Conservation (phyloP, 2,329 filamentous ascomycete genomes). For the Hypoxylon sp. region DNA sequence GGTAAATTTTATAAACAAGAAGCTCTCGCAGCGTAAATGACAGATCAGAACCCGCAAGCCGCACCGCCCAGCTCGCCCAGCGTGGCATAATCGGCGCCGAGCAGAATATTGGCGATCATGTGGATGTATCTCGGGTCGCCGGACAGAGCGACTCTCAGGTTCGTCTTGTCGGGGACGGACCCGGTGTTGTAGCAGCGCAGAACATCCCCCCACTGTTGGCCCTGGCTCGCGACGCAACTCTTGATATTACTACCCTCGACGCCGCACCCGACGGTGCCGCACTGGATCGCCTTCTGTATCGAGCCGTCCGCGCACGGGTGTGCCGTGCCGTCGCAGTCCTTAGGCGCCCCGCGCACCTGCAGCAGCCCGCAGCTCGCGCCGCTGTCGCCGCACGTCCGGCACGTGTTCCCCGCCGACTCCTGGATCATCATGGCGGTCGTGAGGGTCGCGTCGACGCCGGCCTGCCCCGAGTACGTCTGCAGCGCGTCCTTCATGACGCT, state of each 20-base stretch:
- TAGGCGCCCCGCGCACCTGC: constrained; percentile 21
- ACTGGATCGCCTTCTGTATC: constrained; percentile 15
- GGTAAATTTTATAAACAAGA: not conserved
- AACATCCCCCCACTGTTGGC: constrained; percentile 14
- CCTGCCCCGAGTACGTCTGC: constrained; percentile 12
- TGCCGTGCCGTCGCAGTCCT: constrained; percentile 7
- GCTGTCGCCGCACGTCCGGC: constrained; percentile 15
- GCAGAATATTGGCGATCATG: constrained; percentile 21
- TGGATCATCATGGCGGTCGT: constrained; percentile 24
- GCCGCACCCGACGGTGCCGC: constrained; percentile 19
- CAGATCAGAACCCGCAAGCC: constrained; percentile 17
- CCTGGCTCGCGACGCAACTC: constrained; percentile 10
- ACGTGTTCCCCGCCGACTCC: constrained; percentile 23
- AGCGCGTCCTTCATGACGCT: constrained; percentile 10
- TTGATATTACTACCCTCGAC: constrained; percentile 20
- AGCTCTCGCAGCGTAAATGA: not conserved
- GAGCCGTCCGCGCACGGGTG: constrained; percentile 19
- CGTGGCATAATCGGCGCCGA: constrained; percentile 12
- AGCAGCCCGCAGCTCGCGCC: constrained; percentile 22
- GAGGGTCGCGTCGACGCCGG: constrained; percentile 11
- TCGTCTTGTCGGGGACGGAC: constrained; percentile 1
- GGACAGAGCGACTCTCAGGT: constrained; percentile 7
- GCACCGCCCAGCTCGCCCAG: constrained; percentile 9
- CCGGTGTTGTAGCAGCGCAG: constrained; percentile 29
- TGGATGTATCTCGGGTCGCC: constrained; percentile 21